Conservation (phyloP, 768 basidiomycete species). For the Trametes cingulata region DNA sequence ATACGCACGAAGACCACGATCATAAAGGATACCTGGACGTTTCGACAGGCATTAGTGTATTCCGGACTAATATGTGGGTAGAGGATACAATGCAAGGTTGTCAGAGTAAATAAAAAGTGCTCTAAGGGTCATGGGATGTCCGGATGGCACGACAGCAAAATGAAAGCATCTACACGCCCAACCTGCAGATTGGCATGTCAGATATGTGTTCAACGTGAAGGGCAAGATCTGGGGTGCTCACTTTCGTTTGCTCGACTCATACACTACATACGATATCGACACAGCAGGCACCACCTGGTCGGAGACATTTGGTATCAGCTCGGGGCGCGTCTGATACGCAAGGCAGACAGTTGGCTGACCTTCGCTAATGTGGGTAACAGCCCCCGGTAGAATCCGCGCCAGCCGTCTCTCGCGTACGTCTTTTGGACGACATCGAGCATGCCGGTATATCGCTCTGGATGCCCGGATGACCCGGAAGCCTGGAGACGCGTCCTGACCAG, state of each 20-base stretch:
- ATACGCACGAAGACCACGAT: background rate
- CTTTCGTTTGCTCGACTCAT: constrained; percentile 84
- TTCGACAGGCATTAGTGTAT: constrained; percentile 14
- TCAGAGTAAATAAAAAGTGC: background rate
- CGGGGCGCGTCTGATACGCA: constrained; percentile 9
- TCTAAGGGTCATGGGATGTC: constrained; percentile 16
- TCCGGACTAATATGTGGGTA: constrained; percentile 20
- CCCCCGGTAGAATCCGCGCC: constrained; percentile 93
- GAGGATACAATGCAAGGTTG: constrained; percentile 23
- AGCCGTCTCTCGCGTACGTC: constrained; percentile 84
- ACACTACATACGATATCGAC: constrained; percentile 95
- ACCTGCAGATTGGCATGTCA: constrained; percentile 39
- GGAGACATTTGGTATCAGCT: constrained; percentile 6
- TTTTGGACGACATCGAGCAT: constrained; percentile 79
- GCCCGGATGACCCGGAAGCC: constrained; percentile 93
- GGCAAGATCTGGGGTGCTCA: constrained; percentile 34
- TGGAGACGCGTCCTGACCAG: constrained; percentile 93
- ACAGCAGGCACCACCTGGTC: constrained; percentile 89
- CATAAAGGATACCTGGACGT: background rate
- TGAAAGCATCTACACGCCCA: constrained; percentile 43
- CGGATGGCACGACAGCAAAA: constrained; percentile 15
- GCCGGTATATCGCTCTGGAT: constrained; percentile 90
- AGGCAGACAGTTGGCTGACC: constrained; percentile 41
- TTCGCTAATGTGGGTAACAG: constrained; percentile 92
- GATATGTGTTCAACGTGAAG: background rate